Percentiles rank a stretch among this genome's conserved stretches.
Evolutionary conservation across 139 green algal genomes (phyloP).

Genomic region (Nannochloris sp.): DNA sequence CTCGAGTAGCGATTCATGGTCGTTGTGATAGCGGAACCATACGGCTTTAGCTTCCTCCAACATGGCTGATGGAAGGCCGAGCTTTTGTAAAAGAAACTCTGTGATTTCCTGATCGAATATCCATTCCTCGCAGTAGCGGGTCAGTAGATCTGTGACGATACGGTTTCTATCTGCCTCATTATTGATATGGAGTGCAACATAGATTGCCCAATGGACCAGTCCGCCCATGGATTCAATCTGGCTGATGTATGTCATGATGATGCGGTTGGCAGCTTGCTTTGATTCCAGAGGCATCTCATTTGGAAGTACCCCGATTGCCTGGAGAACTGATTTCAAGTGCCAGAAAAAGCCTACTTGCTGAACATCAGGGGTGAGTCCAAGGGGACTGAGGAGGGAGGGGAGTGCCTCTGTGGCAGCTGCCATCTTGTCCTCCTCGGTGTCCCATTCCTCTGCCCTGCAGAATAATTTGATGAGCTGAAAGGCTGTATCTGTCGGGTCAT

Average conservation of each 20-base stretch:
- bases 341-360: conserved; percentile 55
- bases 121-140: conserved; percentile 37
- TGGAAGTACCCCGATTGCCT: conserved; percentile 32
- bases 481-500: conserved; percentile 12
- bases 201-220: conserved; percentile 59
- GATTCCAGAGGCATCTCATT: not conserved
- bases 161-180: conserved; percentile 12
- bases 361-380: conserved; percentile 48
- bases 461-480: conserved; percentile 64
- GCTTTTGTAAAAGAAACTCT: conserved; percentile 35
- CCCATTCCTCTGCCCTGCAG: conserved; percentile 7
- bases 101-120: conserved; percentile 6
- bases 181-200: conserved; percentile 62
- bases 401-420: conserved; percentile 15
- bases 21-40: conserved; percentile 29
- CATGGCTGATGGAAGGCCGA: conserved; percentile 38
- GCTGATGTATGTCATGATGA: conserved; percentile 38
- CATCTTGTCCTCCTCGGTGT: conserved; percentile 3
- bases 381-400: conserved; percentile 14
- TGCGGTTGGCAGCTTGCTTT: not conserved
- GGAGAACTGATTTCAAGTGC: conserved; percentile 48
- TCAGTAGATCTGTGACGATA: conserved; percentile 36
- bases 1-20: conserved; percentile 17
- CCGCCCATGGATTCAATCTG: conserved; percentile 47
- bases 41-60: conserved; percentile 34